These are phyloP conservation scores for Delonix regia DNA, from an alignment of 306 rosid genomes.

Conservation along the genomic window DNA sequence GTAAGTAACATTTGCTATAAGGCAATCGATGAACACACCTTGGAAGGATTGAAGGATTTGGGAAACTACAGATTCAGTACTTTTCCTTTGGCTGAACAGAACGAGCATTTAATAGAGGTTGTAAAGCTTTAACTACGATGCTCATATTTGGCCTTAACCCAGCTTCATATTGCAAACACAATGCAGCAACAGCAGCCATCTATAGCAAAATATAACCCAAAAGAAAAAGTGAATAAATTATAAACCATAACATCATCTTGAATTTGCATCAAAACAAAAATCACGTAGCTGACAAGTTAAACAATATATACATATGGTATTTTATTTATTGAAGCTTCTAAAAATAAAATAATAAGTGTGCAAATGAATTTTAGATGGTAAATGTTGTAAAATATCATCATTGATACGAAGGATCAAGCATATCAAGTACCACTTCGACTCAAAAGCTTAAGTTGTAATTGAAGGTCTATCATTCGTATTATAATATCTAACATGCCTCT, in stretches of 20 bases:
- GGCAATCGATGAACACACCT: background rate
- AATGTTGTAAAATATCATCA: slow-evolving; percentile 3
- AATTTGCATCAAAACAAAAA: background rate
- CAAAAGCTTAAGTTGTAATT: too few species aligned
- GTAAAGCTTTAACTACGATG: slow-evolving; percentile 77
- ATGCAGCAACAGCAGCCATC: slow-evolving; percentile 86
- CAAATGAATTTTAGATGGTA: too few species aligned
- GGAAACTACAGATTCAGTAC: slow-evolving; percentile 45
- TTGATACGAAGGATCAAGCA: background rate
- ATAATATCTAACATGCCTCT: too few species aligned
- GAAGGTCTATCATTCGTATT: too few species aligned
- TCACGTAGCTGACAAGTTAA: background rate
- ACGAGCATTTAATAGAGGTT: slow-evolving; percentile 64
- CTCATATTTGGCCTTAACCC: slow-evolving; percentile 80
- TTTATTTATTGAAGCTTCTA: too few species aligned
- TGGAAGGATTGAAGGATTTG: background rate
- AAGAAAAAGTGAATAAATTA: slow-evolving; percentile 1
- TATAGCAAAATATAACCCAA: slow-evolving; percentile 33
- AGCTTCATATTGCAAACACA: slow-evolving; percentile 84
- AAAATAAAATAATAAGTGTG: too few species aligned
- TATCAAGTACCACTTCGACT: too few species aligned
- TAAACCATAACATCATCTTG: background rate
- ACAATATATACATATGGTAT: too few species aligned
- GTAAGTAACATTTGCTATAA: background rate
- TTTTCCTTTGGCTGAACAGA: slow-evolving; percentile 45